Conservation (phyloP, 2,329 filamentous ascomycete species). For the Neophaeococcomyces aloes region DNA sequence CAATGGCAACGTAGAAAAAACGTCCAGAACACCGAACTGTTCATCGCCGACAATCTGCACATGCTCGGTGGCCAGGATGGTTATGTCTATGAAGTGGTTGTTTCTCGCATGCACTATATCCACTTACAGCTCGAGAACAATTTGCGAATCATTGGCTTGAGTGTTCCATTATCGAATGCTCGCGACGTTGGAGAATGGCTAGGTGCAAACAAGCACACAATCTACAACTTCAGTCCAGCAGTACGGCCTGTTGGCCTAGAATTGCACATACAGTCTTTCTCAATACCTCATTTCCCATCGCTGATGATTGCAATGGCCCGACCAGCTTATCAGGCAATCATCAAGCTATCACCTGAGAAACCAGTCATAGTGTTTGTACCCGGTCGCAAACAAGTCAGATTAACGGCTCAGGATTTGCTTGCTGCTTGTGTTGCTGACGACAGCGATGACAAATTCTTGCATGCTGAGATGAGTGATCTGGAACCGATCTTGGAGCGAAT, state of each 20-base stretch:
- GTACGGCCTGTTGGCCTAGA: conserved; percentile 82
- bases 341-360: conserved; percentile 78
- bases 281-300: conserved; percentile 91
- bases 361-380: conserved; percentile 88
- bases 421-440: conserved; percentile 81
- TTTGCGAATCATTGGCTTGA: conserved; percentile 78
- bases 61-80: conserved; percentile 78
- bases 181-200: conserved; percentile 96
- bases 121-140: conserved; percentile 74
- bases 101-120: conserved; percentile 97
- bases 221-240: conserved; percentile 96
- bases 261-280: conserved; percentile 89
- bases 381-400: conserved; percentile 81
- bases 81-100: conserved; percentile 87
- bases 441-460: conserved; percentile 85
- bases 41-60: conserved; percentile 92
- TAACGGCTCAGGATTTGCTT: conserved; percentile 75
- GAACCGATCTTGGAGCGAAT: conserved; percentile 70
- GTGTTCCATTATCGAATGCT: conserved; percentile 85
- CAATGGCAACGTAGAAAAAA: conserved; percentile 97
- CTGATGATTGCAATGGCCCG: conserved; percentile 98
- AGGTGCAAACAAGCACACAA: conserved; percentile 92
- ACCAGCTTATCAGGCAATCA: conserved; percentile 78
- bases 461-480: conserved; percentile 73
- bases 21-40: conserved; percentile 76